phyloP scores from a whole-genome alignment of 208 protist genomes.

The Acanthamoeba sp. region DNA sequence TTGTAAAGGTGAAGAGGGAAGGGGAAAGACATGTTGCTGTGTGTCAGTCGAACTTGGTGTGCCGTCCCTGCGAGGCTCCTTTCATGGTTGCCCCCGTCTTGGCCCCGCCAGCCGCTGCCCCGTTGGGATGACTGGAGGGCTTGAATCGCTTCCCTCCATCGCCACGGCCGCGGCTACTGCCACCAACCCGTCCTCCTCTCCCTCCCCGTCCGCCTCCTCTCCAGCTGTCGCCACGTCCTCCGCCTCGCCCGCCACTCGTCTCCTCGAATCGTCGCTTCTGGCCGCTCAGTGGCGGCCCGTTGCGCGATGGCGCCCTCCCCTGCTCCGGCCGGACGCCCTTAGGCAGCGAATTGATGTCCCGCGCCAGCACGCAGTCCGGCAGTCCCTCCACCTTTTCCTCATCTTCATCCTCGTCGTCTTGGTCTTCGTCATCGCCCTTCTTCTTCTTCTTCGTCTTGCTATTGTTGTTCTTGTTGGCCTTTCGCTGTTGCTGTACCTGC shows the following conservation, averaged over 20 bases:
- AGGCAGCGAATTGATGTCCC: background rate
- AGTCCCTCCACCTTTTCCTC: background rate
- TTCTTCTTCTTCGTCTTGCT: background rate
- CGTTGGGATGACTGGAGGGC: background rate
- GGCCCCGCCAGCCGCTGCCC: too few relatives aligned
- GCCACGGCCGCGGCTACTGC: background rate
- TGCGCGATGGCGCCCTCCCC: background rate
- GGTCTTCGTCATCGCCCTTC: background rate
- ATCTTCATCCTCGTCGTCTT: background rate
- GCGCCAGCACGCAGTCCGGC: conserved; percentile 35
- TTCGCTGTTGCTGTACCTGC: background rate
- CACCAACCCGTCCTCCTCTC: background rate
- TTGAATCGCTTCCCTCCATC: background rate
- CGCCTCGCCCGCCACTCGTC: background rate
- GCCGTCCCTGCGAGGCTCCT: background rate
- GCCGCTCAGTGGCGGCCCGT: background rate
- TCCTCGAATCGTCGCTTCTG: conserved; percentile 15
- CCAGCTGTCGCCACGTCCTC: background rate
- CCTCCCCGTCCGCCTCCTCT: background rate
- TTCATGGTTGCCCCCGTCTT: background rate
- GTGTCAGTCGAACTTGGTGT: background rate
- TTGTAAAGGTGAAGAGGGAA: too few relatives aligned
- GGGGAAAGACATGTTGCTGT: too few relatives aligned
- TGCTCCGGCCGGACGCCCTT: conserved; percentile 11
- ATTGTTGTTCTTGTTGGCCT: background rate